Conservation (phyloP, 2,329 filamentous ascomycete species). For the Neofusicoccum ribis region DNA sequence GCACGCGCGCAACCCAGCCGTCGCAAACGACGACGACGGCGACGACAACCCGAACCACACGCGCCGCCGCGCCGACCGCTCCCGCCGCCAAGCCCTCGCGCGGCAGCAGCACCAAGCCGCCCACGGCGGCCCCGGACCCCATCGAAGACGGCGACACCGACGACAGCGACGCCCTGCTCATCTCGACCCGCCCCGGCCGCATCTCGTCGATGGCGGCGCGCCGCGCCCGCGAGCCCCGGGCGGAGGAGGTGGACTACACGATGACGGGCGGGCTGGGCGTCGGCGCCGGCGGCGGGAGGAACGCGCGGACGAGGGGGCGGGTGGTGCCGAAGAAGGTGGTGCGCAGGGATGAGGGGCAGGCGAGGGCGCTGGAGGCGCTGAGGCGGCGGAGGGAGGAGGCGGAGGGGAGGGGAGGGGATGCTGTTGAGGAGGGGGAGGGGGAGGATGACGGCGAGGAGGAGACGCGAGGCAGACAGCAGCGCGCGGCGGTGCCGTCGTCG, state of each 20-base stretch:
- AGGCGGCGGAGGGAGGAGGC: slow-evolving; percentile 35
- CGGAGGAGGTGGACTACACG: slow-evolving; percentile 28
- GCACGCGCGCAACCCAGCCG: slow-evolving; percentile 23
- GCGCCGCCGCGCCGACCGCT: not conserved
- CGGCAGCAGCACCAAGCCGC: no score
- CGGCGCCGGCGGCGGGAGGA: slow-evolving; percentile 19
- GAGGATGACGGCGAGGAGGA: not conserved
- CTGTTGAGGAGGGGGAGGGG: not conserved
- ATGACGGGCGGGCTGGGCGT: slow-evolving; percentile 40
- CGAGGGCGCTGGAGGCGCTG: slow-evolving; percentile 33
- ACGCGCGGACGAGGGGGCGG: slow-evolving; percentile 4
- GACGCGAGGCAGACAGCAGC: not conserved
- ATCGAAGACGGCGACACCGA: slow-evolving; percentile 22
- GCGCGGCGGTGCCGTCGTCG: slow-evolving; percentile 1
- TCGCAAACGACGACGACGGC: not conserved
- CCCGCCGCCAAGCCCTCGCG: not conserved
- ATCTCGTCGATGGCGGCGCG: slow-evolving; percentile 28
- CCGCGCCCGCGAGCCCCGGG: slow-evolving; percentile 22
- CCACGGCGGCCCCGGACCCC: no score
- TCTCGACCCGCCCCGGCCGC: slow-evolving; percentile 1
- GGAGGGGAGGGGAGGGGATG: not conserved
- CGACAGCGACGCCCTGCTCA: slow-evolving; percentile 32
- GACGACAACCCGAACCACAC: slow-evolving; percentile 23
- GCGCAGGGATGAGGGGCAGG: slow-evolving; percentile 26
- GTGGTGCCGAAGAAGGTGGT: slow-evolving; percentile 25